Base-by-base conservation (phyloP, 129 eudicot species). In the Tagetes erecta region DNA sequence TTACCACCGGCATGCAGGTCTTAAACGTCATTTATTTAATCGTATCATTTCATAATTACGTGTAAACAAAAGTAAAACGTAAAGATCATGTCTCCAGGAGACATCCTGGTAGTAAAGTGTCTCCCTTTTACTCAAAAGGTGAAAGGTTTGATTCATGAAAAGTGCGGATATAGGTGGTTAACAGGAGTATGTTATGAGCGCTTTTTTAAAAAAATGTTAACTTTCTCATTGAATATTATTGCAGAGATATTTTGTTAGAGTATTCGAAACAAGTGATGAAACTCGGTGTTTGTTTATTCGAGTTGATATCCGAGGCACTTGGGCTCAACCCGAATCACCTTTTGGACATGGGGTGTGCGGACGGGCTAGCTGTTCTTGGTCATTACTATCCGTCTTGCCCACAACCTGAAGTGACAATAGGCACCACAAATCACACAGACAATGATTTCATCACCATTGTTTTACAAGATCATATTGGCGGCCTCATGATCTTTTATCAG, bases 1-100 rank as follows among this genome's bases (percentile, higher is more conserved):
- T 33, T 87, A 79, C 97, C 97, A 1, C 64, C 40, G 0, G 66
- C 72, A 13, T 91, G 94, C 89, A 87, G 93, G 91, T 87, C 47
- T 70, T 58, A 20, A 20, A 20, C 27, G 27, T 20, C 27, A 20
- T 20, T 20, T 20, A 20, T 20, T 20, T 20, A 20, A 20, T 20
- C 27, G 27, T 20, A 20, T 20, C 27, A 20, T 20, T 20, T 20
- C 27, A 20, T 20, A 10, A 39, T 33, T 20, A 20, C 27, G 27
- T 20, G 27, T 20, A 20, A 20, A 20, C 27, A 20, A 20, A 20
- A 20, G 27, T 20, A 0, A 20, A 20, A 20, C 27, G 27, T 20
- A 20, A 20, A 20, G 27, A 20, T 20, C 27, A 20, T 20, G 27
- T 20, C 27, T 20, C 27, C 27, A 20, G 27, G 27, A 20, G 27